These are phyloP conservation scores for Skeletonema tropicum DNA, from an alignment of 108 stramenopile genomes.

Conservation along the genomic window DNA sequence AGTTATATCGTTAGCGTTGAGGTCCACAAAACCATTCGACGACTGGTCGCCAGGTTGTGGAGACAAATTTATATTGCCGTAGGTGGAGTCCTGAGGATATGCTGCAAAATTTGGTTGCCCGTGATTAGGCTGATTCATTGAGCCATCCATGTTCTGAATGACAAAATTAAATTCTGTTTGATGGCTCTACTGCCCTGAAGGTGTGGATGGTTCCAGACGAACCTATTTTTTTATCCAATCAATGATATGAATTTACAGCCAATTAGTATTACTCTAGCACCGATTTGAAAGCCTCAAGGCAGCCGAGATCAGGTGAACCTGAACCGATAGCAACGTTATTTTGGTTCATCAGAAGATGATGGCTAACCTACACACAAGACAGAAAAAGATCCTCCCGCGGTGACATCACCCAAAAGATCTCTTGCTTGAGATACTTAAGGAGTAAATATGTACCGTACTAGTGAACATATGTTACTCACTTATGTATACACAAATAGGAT, in stretches of 20 bases:
- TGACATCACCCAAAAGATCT: no score
- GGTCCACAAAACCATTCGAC: not conserved
- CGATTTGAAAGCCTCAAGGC: not conserved
- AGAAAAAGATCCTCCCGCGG: not conserved
- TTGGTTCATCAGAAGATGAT: not conserved
- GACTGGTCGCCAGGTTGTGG: not conserved
- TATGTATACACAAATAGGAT: no score
- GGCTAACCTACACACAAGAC: not conserved
- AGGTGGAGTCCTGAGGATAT: not conserved
- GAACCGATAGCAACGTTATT: not conserved
- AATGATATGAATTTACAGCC: not conserved
- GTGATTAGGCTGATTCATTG: conserved; percentile 2
- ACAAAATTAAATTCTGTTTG: not conserved
- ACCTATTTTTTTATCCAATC: not conserved
- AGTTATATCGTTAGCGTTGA: not conserved
- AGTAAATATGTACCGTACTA: no score
- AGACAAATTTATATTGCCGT: not conserved
- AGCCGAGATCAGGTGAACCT: not conserved
- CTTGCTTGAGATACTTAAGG: no score
- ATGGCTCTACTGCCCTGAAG: not conserved
- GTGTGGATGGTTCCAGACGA: not conserved
- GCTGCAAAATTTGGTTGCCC: conserved; percentile 2
- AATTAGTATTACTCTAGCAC: not conserved
- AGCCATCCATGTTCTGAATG: conserved; percentile 5
- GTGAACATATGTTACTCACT: no score